Percentiles rank a stretch among this genome's conserved stretches.
phyloP scores from a whole-genome alignment of 257 asterid genomes.

The Fraxinus americana region DNA sequence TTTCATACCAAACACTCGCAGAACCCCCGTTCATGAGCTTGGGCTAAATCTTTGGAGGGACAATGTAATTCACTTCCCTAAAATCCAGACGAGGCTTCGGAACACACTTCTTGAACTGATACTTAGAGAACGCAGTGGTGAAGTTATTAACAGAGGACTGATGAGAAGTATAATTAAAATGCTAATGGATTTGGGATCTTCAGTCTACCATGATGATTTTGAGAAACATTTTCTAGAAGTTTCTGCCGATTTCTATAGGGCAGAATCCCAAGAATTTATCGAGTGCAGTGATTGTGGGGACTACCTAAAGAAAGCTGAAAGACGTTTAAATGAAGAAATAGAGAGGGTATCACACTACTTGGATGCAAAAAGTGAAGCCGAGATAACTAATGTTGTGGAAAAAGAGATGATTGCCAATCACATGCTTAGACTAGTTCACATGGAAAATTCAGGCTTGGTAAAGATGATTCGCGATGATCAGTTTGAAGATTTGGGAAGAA shows the following conservation, averaged over 20 bases:
- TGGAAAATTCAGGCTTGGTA: conserved; percentile 89
- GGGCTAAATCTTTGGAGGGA: conserved; percentile 91
- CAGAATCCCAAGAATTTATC: conserved; percentile 80
- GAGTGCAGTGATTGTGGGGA: conserved; percentile 89
- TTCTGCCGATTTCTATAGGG: conserved; percentile 78
- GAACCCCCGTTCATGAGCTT: conserved; percentile 79
- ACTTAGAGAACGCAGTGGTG: conserved; percentile 66
- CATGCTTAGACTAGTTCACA: conserved; percentile 77
- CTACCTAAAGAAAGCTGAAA: conserved; percentile 78
- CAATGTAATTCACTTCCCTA: conserved; percentile 60
- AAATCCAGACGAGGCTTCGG: conserved; percentile 69
- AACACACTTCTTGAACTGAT: conserved; percentile 69
- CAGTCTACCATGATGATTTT: conserved; percentile 81
- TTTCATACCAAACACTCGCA: conserved; percentile 65
- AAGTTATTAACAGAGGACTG: conserved; percentile 81
- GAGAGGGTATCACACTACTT: conserved; percentile 85
- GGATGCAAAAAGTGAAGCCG: conserved; percentile 71
- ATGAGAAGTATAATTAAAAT: conserved; percentile 81
- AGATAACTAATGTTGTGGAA: conserved; percentile 75
- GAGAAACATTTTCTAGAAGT: conserved; percentile 77
- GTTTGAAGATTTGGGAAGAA: conserved; percentile 73
- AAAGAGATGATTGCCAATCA: conserved; percentile 84
- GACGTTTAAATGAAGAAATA: conserved; percentile 83
- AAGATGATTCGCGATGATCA: conserved; percentile 77
- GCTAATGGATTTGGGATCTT: conserved; percentile 83